Conservation (phyloP, 495 filamentous ascomycete genomes). For the Mytilinidion resinicola region DNA sequence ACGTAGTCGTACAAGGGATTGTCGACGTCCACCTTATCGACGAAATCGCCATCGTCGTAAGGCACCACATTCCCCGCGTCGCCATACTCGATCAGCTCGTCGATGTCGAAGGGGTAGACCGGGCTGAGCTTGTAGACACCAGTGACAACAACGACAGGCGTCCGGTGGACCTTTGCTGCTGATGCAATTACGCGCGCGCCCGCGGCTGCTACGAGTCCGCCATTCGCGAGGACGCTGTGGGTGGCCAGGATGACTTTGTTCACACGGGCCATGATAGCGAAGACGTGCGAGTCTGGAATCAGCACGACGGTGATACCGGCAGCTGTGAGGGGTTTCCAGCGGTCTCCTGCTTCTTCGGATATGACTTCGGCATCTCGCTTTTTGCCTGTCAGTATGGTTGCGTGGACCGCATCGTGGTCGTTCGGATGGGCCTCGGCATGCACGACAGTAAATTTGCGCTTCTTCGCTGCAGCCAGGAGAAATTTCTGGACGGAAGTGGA, state of each 20-base stretch:
- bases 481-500: conserved; percentile 81
- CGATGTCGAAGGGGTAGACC: conserved; percentile 72
- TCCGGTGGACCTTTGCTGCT: conserved; percentile 71
- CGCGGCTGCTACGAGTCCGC: conserved; percentile 71
- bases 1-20: conserved; percentile 82
- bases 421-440: conserved; percentile 68
- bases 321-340: conserved; percentile 69
- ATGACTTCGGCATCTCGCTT: conserved; percentile 40
- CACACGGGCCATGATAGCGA: conserved; percentile 85
- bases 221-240: conserved; percentile 78
- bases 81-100: conserved; percentile 73
- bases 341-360: conserved; percentile 44
- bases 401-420: conserved; percentile 55
- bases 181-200: conserved; percentile 72
- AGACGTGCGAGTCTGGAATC: conserved; percentile 76
- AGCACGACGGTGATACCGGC: conserved; percentile 74
- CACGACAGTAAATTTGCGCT: conserved; percentile 82
- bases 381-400: conserved; percentile 49
- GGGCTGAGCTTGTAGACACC: conserved; percentile 89
- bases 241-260: conserved; percentile 90
- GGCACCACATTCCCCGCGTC: conserved; percentile 65
- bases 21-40: conserved; percentile 68
- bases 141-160: conserved; percentile 75
- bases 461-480: conserved; percentile 71
- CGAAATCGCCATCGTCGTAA: conserved; percentile 66